Evolutionary conservation across 2,329 filamentous ascomycete species (phyloP).

Genomic region (Claviceps pazoutovae): DNA sequence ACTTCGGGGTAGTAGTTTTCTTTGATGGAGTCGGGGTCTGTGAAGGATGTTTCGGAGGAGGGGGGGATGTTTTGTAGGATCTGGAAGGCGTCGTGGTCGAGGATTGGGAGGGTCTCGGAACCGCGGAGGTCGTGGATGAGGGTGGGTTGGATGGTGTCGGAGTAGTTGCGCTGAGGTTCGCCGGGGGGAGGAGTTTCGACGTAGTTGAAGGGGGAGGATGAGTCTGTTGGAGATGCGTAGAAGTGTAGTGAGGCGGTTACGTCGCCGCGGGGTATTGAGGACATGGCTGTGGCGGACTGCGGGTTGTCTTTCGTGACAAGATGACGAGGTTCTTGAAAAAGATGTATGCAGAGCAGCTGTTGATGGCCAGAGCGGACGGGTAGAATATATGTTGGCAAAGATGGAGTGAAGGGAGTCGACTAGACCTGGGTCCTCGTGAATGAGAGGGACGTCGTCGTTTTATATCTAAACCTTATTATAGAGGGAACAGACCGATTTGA

Average conservation of each 20-base stretch:
- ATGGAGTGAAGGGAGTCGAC: no score
- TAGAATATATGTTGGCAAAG: no score
- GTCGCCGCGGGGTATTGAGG: conserved; percentile 39
- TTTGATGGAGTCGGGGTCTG: conserved; percentile 48
- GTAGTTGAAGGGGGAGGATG: conserved; percentile 46
- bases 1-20: conserved; percentile 58
- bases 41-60: conserved; percentile 23
- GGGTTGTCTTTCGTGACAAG: no score
- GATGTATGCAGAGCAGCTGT: neutral
- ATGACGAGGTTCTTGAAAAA: no score
- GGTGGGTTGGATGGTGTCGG: conserved; percentile 33
- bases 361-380: neutral
- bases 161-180: conserved; percentile 52
- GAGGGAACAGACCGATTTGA: neutral
- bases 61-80: conserved; percentile 12
- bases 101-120: conserved; percentile 30
- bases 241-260: conserved; percentile 52
- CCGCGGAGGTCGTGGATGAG: conserved; percentile 61
- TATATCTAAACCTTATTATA: neutral
- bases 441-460: neutral
- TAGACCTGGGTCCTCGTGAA: neutral
- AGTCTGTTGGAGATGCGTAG: conserved; percentile 48
- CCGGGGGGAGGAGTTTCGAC: conserved; percentile 50
- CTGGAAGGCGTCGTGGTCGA: conserved; percentile 27
- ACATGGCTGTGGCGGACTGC: neutral